Evolutionary conservation across 345 rosid species (phyloP).

Genomic region (Gossypioides kirkii): DNA sequence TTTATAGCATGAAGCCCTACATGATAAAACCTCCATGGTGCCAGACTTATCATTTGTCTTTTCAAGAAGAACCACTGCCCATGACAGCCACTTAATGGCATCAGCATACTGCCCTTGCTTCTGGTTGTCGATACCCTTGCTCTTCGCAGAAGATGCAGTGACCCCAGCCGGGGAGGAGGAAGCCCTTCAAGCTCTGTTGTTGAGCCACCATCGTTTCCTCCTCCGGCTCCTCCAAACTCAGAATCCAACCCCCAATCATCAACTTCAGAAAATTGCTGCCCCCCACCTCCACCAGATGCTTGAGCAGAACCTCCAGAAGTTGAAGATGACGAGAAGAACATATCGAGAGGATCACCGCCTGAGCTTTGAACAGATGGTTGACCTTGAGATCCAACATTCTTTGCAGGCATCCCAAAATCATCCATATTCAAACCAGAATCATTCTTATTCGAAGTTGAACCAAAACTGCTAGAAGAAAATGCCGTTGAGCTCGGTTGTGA

Average conservation of each 20-base stretch:
- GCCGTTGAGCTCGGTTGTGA: constrained; percentile 36
- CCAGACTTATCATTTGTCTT: constrained; percentile 56
- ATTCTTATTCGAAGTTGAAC: constrained; percentile 15
- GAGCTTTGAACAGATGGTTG: constrained; percentile 38
- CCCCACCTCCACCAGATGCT: constrained; percentile 36
- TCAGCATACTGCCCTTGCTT: constrained; percentile 94
- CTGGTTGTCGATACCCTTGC: constrained; percentile 79
- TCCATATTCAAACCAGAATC: constrained; percentile 27
- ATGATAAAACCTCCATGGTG: constrained; percentile 56
- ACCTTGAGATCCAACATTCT: constrained; percentile 35
- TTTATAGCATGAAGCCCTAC: constrained; percentile 96
- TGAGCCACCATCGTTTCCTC: constrained; percentile 43
- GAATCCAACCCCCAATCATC: constrained; percentile 87
- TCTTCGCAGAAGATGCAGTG: constrained; percentile 69
- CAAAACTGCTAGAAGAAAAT: constrained; percentile 39
- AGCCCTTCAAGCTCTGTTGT: constrained; percentile 96
- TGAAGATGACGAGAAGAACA: constrained; percentile 49
- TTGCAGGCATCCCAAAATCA: constrained; percentile 54
- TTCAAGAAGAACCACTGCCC: constrained; percentile 89
- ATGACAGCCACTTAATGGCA: constrained; percentile 96
- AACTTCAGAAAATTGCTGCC: constrained; percentile 44
- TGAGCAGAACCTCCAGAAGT: constrained; percentile 34
- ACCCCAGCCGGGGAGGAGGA: constrained; percentile 95
- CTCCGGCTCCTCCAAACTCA: constrained; percentile 54
- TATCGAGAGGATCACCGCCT: constrained; percentile 53